phyloP scores from a whole-genome alignment of 2,329 filamentous ascomycete species.

The Claviceps cyperi region DNA sequence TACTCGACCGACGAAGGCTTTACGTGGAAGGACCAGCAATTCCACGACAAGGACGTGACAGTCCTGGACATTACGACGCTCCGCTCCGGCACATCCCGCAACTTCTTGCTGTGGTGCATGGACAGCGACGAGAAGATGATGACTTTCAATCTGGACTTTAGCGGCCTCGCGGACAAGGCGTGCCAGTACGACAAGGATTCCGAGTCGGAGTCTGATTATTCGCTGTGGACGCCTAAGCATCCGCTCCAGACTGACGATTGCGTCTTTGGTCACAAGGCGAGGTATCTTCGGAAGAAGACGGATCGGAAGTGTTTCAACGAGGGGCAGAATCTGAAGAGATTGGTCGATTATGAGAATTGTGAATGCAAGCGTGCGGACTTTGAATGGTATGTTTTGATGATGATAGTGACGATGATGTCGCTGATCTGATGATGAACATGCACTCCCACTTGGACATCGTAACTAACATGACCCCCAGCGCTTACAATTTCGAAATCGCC shows the following conservation, averaged over 20 bases:
- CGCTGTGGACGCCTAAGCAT: conserved; percentile 76
- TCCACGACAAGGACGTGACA: conserved; percentile 54
- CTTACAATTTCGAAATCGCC: conserved; percentile 83
- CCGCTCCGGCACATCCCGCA: conserved; percentile 75
- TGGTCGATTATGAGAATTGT: conserved; percentile 67
- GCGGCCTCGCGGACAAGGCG: conserved; percentile 55
- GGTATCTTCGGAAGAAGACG: conserved; percentile 83
- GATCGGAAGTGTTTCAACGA: conserved; percentile 71
- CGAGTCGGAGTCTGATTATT: conserved; percentile 50
- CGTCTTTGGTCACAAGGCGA: conserved; percentile 79
- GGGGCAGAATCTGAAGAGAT: conserved; percentile 46
- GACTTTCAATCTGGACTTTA: conserved; percentile 80
- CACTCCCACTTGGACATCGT: too few species aligned
- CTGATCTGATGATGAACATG: too few species aligned
- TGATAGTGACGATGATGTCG: not conserved
- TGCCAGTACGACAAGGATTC: conserved; percentile 54
- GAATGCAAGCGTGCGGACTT: conserved; percentile 73
- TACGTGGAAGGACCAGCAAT: conserved; percentile 63
- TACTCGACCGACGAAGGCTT: conserved; percentile 73
- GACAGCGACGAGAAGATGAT: conserved; percentile 41
- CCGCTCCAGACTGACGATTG: conserved; percentile 66
- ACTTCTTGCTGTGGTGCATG: conserved; percentile 81
- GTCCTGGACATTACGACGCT: conserved; percentile 77
- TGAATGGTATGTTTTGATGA: conserved; percentile 53
- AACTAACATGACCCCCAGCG: conserved; percentile 33